Percentiles rank a stretch among this genome's conserved stretches.
phyloP scores from a whole-genome alignment of 2,329 filamentous ascomycete genomes.

The Septoria linicola region DNA sequence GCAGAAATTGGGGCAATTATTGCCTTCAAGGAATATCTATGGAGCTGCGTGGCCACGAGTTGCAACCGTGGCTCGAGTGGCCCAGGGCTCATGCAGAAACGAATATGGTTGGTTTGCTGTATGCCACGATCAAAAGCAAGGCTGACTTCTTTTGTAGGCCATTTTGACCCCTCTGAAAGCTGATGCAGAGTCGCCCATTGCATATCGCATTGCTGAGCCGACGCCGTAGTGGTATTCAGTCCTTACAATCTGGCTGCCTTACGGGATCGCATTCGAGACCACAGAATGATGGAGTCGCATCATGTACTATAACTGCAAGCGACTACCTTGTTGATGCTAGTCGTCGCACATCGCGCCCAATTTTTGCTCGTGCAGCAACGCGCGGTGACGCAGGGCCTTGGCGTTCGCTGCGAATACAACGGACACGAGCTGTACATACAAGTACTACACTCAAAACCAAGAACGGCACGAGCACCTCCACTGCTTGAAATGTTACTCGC shows the following conservation, averaged over 20 bases:
- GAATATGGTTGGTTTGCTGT: slow-evolving; percentile 14
- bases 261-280: no score
- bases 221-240: background rate
- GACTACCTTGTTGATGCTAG: no score
- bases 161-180: background rate
- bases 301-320: no score
- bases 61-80: slow-evolving; percentile 30
- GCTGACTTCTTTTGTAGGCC: background rate
- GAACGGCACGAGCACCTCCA: no score
- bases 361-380: no score
- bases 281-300: no score
- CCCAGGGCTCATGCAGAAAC: slow-evolving; percentile 24
- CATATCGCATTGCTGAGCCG: background rate
- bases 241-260: background rate
- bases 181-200: background rate
- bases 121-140: background rate
- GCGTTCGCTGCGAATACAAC: background rate
- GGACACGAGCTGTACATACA: no score
- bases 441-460: no score
- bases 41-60: slow-evolving; percentile 19
- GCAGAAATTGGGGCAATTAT: slow-evolving; percentile 25
- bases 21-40: slow-evolving; percentile 25
- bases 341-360: no score
- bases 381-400: no score
- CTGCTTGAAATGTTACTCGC: no score